Percentiles rank a stretch among this genome's conserved stretches.
Conservation (phyloP, 352 stramenopile species). For the Globisporangium emineosum region DNA sequence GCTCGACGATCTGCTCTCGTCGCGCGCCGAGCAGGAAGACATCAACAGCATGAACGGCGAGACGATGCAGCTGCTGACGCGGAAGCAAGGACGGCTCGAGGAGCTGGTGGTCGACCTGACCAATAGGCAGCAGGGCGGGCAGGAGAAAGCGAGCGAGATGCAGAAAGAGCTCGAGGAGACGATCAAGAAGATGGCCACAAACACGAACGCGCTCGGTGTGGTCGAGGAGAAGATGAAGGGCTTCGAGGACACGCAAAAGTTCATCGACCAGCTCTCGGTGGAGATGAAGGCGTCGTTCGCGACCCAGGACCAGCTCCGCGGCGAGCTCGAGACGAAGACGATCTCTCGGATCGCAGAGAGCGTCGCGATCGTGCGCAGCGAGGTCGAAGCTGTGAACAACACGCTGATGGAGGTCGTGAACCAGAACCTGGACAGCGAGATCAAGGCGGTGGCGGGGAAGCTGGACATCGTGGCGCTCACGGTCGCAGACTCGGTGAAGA, state of each 20-base stretch:
- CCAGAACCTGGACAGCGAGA: conserved; percentile 54
- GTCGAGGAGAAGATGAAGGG: conserved; percentile 50
- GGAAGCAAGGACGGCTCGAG: conserved; percentile 50
- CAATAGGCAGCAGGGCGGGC: conserved; percentile 39
- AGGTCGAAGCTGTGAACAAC: conserved; percentile 47
- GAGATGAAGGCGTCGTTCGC: conserved; percentile 40
- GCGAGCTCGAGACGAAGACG: conserved; percentile 48
- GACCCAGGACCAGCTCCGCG: conserved; percentile 41
- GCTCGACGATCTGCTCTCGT: conserved; percentile 55
- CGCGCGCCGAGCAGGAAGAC: conserved; percentile 70
- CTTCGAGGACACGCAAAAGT: conserved; percentile 59
- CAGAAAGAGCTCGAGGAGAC: conserved; percentile 57
- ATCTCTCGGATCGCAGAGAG: conserved; percentile 58
- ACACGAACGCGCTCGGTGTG: conserved; percentile 29
- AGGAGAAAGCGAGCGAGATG: conserved; percentile 33
- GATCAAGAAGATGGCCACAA: conserved; percentile 42
- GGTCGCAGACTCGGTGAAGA: conserved; percentile 48
- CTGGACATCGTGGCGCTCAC: conserved; percentile 57
- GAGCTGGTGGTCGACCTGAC: conserved; percentile 58
- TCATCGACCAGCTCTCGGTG: conserved; percentile 34
- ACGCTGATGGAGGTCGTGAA: conserved; percentile 54
- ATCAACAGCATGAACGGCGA: conserved; percentile 79
- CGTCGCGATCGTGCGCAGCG: conserved; percentile 37
- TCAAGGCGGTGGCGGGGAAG: conserved; percentile 47
- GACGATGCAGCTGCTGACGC: conserved; percentile 45